phyloP scores from a whole-genome alignment of 2,329 filamentous ascomycete genomes.

The Coleophoma crateriformis region DNA sequence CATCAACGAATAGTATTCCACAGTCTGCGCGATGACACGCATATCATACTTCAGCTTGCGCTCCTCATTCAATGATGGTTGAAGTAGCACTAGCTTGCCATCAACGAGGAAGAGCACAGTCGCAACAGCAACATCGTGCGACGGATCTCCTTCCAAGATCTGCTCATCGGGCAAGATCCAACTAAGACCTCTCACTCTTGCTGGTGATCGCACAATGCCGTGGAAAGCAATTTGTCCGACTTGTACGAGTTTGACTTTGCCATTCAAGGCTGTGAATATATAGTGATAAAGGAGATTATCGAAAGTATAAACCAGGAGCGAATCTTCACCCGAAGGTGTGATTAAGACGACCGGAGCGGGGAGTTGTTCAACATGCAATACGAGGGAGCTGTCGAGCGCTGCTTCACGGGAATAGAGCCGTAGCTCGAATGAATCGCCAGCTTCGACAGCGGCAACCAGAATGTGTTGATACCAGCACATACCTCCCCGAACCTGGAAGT shows the following conservation, averaged over 20 bases:
- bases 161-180: conserved; percentile 95
- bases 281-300: conserved; percentile 96
- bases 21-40: conserved; percentile 91
- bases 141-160: conserved; percentile 83
- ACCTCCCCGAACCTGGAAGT: conserved; percentile 86
- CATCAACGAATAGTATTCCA: conserved; percentile 92
- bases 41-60: conserved; percentile 96
- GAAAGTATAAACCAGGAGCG: conserved; percentile 91
- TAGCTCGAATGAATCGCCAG: conserved; percentile 73
- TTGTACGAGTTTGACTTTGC: conserved; percentile 71
- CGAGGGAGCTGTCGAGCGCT: conserved; percentile 64
- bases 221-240: conserved; percentile 98
- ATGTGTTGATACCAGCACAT: conserved; percentile 99
- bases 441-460: conserved; percentile 87
- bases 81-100: conserved; percentile 87
- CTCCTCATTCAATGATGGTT: conserved; percentile 76
- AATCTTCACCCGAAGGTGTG: conserved; percentile 86
- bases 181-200: conserved; percentile 85
- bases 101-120: conserved; percentile 96
- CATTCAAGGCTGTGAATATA: conserved; percentile 71
- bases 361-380: conserved; percentile 72
- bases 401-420: conserved; percentile 90
- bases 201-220: conserved; percentile 90
- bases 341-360: conserved; percentile 85
- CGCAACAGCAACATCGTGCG: conserved; percentile 88